phyloP scores from a whole-genome alignment of 106 monocot species.

The Gastrodia elata region DNA sequence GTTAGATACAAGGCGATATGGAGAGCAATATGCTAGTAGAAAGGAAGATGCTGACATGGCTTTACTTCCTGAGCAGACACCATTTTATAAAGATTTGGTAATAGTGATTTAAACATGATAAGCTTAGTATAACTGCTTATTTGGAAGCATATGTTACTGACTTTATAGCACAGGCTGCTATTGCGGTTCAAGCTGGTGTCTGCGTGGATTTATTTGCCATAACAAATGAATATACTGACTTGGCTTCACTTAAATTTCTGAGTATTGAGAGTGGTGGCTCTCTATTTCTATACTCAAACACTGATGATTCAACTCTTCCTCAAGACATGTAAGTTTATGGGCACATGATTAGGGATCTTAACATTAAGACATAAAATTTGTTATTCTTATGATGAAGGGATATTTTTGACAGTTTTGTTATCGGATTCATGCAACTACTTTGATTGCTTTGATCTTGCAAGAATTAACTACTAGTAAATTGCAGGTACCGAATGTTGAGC shows the following conservation, averaged over 20 bases:
- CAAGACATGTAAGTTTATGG: constrained; percentile 86
- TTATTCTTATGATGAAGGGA: background rate
- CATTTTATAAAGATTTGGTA: constrained; percentile 97
- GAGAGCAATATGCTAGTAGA: constrained; percentile 96
- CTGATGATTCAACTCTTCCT: constrained; percentile 98
- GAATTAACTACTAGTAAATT: background rate
- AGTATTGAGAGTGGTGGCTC: constrained; percentile 99
- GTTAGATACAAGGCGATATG: constrained; percentile 90
- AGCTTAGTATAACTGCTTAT: background rate
- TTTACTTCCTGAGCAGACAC: constrained; percentile 96
- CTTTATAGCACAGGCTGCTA: constrained; percentile 67
- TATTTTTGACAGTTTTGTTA: background rate
- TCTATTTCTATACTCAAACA: constrained; percentile 80
- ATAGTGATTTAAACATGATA: constrained; percentile 3
- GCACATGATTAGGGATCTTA: background rate
- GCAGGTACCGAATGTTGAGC: constrained; percentile 86
- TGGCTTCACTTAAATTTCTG: constrained; percentile 92
- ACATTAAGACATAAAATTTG: background rate
- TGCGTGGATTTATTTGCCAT: constrained; percentile 98
- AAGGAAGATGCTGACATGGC: constrained; percentile 93
- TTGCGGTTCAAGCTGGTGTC: constrained; percentile 95
- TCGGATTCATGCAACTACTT: background rate
- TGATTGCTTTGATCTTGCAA: background rate
- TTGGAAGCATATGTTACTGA: constrained; percentile 27
- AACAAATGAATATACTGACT: constrained; percentile 95